Evolutionary conservation across 2,329 filamentous ascomycete species (phyloP).

Genomic region (Xylaria digitata): DNA sequence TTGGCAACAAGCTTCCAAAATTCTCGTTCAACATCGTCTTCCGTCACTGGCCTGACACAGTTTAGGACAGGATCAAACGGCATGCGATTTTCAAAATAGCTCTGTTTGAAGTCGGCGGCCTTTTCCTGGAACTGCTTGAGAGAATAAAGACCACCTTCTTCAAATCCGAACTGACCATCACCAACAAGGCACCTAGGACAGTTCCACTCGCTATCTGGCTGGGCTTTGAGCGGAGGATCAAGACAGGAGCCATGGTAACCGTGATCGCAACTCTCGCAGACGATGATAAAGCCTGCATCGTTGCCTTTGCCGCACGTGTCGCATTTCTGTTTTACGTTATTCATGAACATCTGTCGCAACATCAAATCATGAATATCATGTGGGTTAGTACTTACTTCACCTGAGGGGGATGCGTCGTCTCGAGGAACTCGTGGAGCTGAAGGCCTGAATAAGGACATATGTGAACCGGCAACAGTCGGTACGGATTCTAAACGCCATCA

Average conservation of each 20-base stretch:
- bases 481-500: constrained; percentile 61
- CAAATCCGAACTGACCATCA: constrained; percentile 96
- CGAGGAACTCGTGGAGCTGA: constrained; percentile 74
- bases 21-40: constrained; percentile 95
- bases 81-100: constrained; percentile 92
- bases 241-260: constrained; percentile 89
- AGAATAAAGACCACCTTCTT: constrained; percentile 95
- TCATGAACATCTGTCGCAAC: constrained; percentile 21
- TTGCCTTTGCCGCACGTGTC: constrained; percentile 87
- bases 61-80: constrained; percentile 87
- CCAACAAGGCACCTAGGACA: constrained; percentile 95
- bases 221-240: constrained; percentile 82
- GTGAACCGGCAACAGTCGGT: constrained; percentile 92
- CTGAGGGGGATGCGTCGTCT: constrained; percentile 60
- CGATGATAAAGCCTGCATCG: constrained; percentile 74
- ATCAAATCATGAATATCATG: neutral
- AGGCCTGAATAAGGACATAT: constrained; percentile 94
- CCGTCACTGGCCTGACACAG: constrained; percentile 82
- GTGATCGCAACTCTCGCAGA: constrained; percentile 93
- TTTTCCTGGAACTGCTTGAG: constrained; percentile 96
- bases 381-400: constrained; percentile 54
- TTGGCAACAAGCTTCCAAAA: constrained; percentile 97
- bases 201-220: constrained; percentile 92
- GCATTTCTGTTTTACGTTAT: constrained; percentile 70
- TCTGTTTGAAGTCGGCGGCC: constrained; percentile 92